Conservation (phyloP, 164 flowering plant species). For the Sedum album region DNA sequence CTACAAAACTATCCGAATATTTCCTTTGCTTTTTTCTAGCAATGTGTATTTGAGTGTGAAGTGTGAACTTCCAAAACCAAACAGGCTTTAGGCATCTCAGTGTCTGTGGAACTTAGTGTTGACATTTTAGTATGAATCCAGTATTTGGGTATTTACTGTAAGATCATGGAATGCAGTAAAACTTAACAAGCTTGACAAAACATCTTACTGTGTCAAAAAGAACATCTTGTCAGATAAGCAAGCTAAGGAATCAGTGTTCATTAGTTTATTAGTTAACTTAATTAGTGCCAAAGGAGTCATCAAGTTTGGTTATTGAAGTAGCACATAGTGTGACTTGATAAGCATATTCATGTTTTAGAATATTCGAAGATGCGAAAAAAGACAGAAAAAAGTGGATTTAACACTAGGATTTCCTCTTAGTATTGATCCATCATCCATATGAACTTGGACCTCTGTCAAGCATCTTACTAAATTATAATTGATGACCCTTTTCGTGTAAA, state of each 20-base stretch:
- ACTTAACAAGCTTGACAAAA: background rate
- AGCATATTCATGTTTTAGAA: background rate
- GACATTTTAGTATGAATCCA: too few species aligned
- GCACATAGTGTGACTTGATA: background rate
- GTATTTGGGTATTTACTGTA: too few species aligned
- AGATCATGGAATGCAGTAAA: background rate
- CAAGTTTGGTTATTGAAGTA: background rate
- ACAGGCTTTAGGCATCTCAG: background rate
- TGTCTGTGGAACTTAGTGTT: too few species aligned
- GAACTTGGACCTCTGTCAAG: background rate
- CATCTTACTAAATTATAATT: too few species aligned
- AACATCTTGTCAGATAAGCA: background rate
- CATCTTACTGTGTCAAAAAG: background rate
- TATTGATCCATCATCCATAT: background rate
- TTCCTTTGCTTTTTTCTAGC: background rate
- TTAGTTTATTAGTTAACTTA: background rate
- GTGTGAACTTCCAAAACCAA: too few species aligned
- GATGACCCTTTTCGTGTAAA: background rate
- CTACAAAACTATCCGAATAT: background rate
- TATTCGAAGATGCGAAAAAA: too few species aligned
- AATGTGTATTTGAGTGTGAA: too few species aligned
- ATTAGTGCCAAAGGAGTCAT: conserved; percentile 1
- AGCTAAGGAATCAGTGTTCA: background rate
- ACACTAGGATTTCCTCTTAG: background rate
- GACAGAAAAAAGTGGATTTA: background rate